phyloP scores from a whole-genome alignment of 1,284 basidiomycete genomes.

The Malassezia globosa region DNA sequence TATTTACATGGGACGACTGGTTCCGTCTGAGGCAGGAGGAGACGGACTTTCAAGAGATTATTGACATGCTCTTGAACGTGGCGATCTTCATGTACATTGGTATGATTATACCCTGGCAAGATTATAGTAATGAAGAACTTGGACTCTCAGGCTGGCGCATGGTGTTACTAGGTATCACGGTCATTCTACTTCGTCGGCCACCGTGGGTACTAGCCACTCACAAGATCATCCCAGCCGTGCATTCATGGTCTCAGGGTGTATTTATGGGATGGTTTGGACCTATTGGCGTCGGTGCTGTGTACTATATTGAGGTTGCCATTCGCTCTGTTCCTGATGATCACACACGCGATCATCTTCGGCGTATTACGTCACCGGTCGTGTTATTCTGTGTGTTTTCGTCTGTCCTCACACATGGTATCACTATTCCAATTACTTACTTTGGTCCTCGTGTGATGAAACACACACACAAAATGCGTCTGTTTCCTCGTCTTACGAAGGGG shows the following conservation, averaged over 20 bases:
- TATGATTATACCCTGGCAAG: slow-evolving; percentile 46
- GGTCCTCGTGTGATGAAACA: slow-evolving; percentile 21
- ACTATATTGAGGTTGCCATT: slow-evolving; percentile 52
- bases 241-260: slow-evolving; percentile 29
- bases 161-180: slow-evolving; percentile 33
- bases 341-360: slow-evolving; percentile 45
- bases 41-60: slow-evolving; percentile 53
- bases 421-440: slow-evolving; percentile 41
- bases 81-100: slow-evolving; percentile 49
- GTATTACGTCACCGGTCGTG: slow-evolving; percentile 50
- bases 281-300: slow-evolving; percentile 48
- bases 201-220: slow-evolving; percentile 36
- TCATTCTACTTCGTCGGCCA: slow-evolving; percentile 35
- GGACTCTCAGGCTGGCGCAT: slow-evolving; percentile 38
- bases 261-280: slow-evolving; percentile 46
- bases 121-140: slow-evolving; percentile 21
- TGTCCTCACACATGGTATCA: slow-evolving; percentile 50
- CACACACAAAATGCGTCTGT: slow-evolving; percentile 1
- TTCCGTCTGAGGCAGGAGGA: slow-evolving; percentile 52
- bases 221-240: slow-evolving; percentile 36
- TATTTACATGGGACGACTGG: slow-evolving; percentile 48
- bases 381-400: slow-evolving; percentile 52
- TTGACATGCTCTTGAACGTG: slow-evolving; percentile 52
- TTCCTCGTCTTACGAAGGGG: background rate
- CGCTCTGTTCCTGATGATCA: slow-evolving; percentile 49